These are phyloP conservation scores for Ceratobasidium sp. DNA, from an alignment of 1,284 basidiomycete species.

Conservation along the genomic window DNA sequence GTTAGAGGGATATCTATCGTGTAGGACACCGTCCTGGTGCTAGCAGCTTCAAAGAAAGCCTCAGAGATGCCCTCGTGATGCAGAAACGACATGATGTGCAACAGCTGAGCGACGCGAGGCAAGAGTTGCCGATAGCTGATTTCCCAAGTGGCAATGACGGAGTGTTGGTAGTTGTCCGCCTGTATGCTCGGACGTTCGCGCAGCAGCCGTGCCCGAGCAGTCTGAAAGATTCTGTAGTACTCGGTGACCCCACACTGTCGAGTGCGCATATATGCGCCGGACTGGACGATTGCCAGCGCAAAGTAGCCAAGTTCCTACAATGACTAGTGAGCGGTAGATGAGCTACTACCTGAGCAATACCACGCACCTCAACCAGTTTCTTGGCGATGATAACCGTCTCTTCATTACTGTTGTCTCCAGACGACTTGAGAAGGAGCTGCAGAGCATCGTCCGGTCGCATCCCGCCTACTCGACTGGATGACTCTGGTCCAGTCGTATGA, in stretches of 20 bases:
- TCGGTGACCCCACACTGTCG: neutral
- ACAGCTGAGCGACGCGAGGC: neutral
- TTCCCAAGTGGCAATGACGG: constrained; percentile 3
- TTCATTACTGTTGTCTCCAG: neutral
- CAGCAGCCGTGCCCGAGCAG: neutral
- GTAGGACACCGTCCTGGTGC: too few relatives aligned
- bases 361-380: neutral
- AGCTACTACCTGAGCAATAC: neutral
- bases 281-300: constrained; percentile 11
- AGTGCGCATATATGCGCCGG: constrained; percentile 24
- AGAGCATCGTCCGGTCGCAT: neutral
- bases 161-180: neutral
- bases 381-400: neutral
- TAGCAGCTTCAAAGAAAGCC: constrained; percentile 6
- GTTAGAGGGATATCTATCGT: neutral
- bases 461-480: neutral
- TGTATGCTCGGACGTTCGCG: neutral
- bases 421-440: neutral
- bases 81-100: constrained; percentile 14
- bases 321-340: too few relatives aligned
- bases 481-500: neutral
- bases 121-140: neutral
- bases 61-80: constrained; percentile 27
- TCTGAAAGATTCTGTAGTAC: neutral
- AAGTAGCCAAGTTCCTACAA: constrained; percentile 12